Conservation (phyloP, 2,329 filamentous ascomycete genomes). For the Beauveria caledonica region DNA sequence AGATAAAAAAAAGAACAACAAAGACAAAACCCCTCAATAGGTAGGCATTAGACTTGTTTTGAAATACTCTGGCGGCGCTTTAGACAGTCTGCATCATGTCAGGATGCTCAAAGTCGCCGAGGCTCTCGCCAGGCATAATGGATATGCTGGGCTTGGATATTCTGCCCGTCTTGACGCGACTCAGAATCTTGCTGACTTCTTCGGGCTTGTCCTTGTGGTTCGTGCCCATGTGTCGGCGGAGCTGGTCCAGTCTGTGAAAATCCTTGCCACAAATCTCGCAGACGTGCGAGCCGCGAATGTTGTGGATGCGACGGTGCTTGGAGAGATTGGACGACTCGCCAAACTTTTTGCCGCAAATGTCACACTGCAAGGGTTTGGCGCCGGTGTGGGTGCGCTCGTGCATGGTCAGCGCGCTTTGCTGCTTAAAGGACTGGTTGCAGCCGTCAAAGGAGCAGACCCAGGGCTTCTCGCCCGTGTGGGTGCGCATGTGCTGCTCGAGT, state of each 20-base stretch:
- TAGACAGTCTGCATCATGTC: neutral
- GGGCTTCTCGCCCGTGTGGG: conserved; percentile 58
- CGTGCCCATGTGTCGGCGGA: conserved; percentile 43
- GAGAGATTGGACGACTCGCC: conserved; percentile 59
- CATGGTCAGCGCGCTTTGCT: conserved; percentile 62
- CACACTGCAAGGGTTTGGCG: conserved; percentile 52
- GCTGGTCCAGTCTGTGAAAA: conserved; percentile 53
- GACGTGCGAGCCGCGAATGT: conserved; percentile 40
- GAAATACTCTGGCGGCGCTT: neutral
- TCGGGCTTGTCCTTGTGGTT: conserved; percentile 25
- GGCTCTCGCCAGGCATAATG: neutral
- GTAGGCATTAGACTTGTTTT: neutral
- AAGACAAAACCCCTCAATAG: neutral
- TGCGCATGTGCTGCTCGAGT: conserved; percentile 57
- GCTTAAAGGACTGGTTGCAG: conserved; percentile 54
- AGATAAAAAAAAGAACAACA: neutral
- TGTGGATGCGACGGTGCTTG: conserved; percentile 57
- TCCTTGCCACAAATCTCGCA: conserved; percentile 48
- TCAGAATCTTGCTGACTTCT: conserved; percentile 14
- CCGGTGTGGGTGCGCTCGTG: conserved; percentile 59
- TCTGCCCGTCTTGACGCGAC: conserved; percentile 11
- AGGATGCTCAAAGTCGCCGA: neutral
- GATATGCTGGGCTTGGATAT: conserved; percentile 4
- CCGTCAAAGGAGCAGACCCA: conserved; percentile 44
- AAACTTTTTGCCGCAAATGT: conserved; percentile 51